These are phyloP conservation scores for Plenodomus tracheiphilus DNA, from an alignment of 2,329 filamentous ascomycete genomes.

Conservation along the genomic window DNA sequence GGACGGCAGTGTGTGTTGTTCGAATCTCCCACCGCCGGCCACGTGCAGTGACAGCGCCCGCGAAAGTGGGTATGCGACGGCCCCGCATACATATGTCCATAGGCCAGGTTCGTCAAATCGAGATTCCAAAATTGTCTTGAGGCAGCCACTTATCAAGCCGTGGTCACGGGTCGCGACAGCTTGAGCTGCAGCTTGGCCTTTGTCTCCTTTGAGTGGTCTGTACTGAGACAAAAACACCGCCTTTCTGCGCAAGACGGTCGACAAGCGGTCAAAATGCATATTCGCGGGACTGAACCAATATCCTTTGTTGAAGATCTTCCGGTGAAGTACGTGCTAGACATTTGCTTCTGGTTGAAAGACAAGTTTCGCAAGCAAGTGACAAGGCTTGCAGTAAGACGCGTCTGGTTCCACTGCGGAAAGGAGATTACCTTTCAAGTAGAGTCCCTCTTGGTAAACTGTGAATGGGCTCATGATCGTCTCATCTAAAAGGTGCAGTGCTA, in stretches of 20 bases:
- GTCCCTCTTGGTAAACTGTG: not conserved
- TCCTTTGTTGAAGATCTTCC: conserved; percentile 23
- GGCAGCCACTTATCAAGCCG: conserved; percentile 7
- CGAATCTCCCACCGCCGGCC: conserved; percentile 35
- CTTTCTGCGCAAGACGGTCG: conserved; percentile 7
- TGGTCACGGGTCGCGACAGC: conserved; percentile 20
- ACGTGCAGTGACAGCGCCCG: conserved; percentile 23
- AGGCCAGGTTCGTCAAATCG: conserved; percentile 8
- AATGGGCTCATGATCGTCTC: not conserved
- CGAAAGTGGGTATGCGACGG: conserved; percentile 11
- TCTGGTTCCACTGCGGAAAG: conserved; percentile 9
- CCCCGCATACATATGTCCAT: conserved; percentile 10
- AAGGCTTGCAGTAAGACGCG: conserved; percentile 15
- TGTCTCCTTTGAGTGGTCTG: conserved; percentile 29
- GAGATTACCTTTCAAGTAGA: not conserved
- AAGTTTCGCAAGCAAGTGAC: conserved; percentile 8
- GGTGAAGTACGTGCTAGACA: conserved; percentile 23
- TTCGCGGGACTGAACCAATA: conserved; percentile 9
- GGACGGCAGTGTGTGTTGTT: conserved; percentile 28
- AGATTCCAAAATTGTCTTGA: conserved; percentile 19
- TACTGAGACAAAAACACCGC: conserved; percentile 34
- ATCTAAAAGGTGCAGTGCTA: conserved; percentile 2
- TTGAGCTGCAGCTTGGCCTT: conserved; percentile 23
- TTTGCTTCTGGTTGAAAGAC: conserved; percentile 10
- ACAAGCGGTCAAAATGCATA: conserved; percentile 18